These are phyloP conservation scores for Wickerhamomyces subpelliculosus DNA, from an alignment of 805 yeast genomes.

Conservation along the genomic window DNA sequence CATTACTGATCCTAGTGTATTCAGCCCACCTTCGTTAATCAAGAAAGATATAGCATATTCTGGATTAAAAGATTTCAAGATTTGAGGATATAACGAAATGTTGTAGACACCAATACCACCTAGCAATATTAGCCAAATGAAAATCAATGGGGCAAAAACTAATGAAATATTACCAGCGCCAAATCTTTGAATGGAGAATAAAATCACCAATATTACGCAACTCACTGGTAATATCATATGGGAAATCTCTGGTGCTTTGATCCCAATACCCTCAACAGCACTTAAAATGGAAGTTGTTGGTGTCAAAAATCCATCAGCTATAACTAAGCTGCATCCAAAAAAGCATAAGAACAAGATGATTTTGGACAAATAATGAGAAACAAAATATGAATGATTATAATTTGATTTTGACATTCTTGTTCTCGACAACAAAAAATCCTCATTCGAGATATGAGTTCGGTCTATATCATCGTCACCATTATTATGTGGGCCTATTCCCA, in stretches of 20 bases:
- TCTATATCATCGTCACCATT: neutral
- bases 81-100: neutral
- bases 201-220: neutral
- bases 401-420: neutral
- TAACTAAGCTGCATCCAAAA: neutral
- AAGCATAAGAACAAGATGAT: neutral
- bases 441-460: neutral
- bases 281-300: neutral
- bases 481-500: neutral
- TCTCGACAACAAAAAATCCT: neutral
- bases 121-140: neutral
- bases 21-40: neutral
- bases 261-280: neutral
- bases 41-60: neutral
- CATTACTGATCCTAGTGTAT: neutral
- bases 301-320: neutral
- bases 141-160: neutral
- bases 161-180: neutral
- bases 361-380: neutral
- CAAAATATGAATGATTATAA: neutral
- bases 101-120: neutral
- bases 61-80: neutral
- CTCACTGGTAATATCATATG: neutral
- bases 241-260: neutral
- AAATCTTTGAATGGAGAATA: neutral